phyloP scores from a whole-genome alignment of 768 basidiomycete genomes.

The Gymnopilus junonius region DNA sequence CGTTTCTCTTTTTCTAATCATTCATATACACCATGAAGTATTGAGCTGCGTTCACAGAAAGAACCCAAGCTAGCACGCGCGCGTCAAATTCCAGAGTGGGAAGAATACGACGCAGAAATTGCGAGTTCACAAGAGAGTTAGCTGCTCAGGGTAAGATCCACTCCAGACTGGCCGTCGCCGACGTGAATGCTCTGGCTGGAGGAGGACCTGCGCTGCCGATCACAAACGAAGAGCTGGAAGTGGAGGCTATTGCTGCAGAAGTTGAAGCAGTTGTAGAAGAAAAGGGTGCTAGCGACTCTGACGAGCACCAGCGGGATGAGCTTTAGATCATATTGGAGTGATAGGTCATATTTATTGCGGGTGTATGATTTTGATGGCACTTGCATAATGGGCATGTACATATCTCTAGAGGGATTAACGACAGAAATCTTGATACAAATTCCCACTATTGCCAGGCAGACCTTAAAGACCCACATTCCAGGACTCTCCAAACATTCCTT shows the following conservation, averaged over 20 bases:
- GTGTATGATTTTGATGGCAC: not conserved
- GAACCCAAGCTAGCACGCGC: constrained; percentile 95
- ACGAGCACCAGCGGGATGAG: constrained; percentile 19
- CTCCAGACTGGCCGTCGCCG: constrained; percentile 68
- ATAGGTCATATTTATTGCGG: not conserved
- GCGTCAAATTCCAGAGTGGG: constrained; percentile 97
- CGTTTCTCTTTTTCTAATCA: constrained; percentile 25
- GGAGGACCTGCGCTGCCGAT: constrained; percentile 22
- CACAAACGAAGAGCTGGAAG: not conserved
- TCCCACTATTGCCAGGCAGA: not conserved
- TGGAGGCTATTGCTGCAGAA: not conserved
- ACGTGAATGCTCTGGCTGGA: constrained; percentile 70
- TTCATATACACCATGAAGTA: constrained; percentile 1
- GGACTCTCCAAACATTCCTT: too few relatives aligned
- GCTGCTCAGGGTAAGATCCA: constrained; percentile 72
- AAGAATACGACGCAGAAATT: constrained; percentile 90
- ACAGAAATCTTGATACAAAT: not conserved
- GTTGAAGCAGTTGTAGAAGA: not conserved
- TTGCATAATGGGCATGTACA: not conserved
- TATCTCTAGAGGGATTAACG: not conserved
- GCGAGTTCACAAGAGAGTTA: constrained; percentile 78
- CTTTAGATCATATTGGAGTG: constrained; percentile 5
- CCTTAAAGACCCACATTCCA: too few relatives aligned
- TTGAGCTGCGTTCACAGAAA: constrained; percentile 59
- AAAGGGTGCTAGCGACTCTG: not conserved